phyloP scores from a whole-genome alignment of 805 yeast genomes.

The Pichia phayaonensis region DNA sequence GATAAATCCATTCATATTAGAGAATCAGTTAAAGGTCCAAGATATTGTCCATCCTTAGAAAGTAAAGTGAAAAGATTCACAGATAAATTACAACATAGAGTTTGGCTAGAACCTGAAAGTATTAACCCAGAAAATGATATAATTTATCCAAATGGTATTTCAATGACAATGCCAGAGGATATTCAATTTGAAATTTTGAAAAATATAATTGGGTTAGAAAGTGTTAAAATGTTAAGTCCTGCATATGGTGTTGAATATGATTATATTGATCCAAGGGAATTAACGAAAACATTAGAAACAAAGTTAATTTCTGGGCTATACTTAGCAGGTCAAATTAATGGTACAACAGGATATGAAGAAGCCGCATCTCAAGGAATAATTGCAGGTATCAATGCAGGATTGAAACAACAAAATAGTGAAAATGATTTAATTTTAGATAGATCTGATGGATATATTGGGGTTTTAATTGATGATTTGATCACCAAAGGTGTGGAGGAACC shows the following conservation, averaged over 20 bases:
- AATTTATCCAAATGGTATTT: conserved; percentile 95
- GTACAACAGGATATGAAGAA: conserved; percentile 98
- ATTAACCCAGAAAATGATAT: conserved; percentile 55
- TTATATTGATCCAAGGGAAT: conserved; percentile 88
- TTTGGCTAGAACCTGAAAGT: conserved; percentile 98
- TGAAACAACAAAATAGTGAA: conserved; percentile 31
- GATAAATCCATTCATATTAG: conserved; percentile 83
- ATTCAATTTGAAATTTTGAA: conserved; percentile 69
- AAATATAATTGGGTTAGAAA: conserved; percentile 82
- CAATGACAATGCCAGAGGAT: conserved; percentile 94
- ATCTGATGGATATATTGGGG: conserved; percentile 87
- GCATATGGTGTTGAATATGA: conserved; percentile 99
- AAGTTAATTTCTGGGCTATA: conserved; percentile 69
- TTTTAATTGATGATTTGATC: conserved; percentile 84
- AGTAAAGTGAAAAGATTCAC: conserved; percentile 77
- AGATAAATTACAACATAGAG: conserved; percentile 65
- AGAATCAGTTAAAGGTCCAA: conserved; percentile 92
- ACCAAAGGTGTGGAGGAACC: conserved; percentile 97
- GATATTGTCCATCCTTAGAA: conserved; percentile 96
- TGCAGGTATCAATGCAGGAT: conserved; percentile 94
- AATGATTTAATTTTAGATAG: conserved; percentile 49
- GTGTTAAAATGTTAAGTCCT: conserved; percentile 83
- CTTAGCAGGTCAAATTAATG: conserved; percentile 96
- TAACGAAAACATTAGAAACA: conserved; percentile 71
- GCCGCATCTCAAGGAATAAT: conserved; percentile 96